Conservation (phyloP, 2,329 filamentous ascomycete genomes). For the Aotearoamyces nothofagi region DNA sequence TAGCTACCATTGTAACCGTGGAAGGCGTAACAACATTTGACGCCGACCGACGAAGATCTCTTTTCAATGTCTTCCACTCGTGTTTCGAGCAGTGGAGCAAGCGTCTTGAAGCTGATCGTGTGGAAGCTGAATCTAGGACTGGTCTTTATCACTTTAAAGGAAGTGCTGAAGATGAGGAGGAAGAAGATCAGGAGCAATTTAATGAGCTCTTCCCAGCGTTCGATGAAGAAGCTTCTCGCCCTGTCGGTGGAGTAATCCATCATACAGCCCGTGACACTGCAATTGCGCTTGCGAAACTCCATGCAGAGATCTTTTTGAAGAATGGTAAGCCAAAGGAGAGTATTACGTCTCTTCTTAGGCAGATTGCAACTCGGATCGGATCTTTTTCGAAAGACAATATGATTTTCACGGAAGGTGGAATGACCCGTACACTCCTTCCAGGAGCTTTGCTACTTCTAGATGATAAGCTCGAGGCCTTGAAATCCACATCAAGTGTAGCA, state of each 20-base stretch:
- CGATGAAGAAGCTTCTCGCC: constrained; percentile 28
- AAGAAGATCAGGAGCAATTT: constrained; percentile 59
- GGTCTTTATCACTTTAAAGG: constrained; percentile 78
- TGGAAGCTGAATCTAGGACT: constrained; percentile 54
- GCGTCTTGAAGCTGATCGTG: constrained; percentile 61
- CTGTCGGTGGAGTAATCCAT: constrained; percentile 7
- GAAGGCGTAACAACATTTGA: constrained; percentile 30
- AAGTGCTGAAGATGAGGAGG: constrained; percentile 60
- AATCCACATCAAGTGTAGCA: constrained; percentile 20
- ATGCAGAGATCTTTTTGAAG: constrained; percentile 27
- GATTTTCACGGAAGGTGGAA: constrained; percentile 14
- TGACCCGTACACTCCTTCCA: constrained; percentile 44
- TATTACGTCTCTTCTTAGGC: constrained; percentile 14
- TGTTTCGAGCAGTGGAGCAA: constrained; percentile 73
- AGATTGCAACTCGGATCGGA: constrained; percentile 14
- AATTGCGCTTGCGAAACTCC: constrained; percentile 43
- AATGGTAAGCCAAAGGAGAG: constrained; percentile 9
- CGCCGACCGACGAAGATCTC: constrained; percentile 28
- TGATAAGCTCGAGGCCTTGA: constrained; percentile 37
- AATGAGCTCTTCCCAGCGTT: constrained; percentile 70
- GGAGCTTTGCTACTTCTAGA: constrained; percentile 50
- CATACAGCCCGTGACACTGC: constrained; percentile 20
- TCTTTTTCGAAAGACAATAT: constrained; percentile 7
- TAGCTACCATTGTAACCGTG: constrained; percentile 28
- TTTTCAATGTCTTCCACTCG: constrained; percentile 52